These are phyloP conservation scores for Nicotiana knightiana DNA, from an alignment of 257 asterid species.

Conservation along the genomic window DNA sequence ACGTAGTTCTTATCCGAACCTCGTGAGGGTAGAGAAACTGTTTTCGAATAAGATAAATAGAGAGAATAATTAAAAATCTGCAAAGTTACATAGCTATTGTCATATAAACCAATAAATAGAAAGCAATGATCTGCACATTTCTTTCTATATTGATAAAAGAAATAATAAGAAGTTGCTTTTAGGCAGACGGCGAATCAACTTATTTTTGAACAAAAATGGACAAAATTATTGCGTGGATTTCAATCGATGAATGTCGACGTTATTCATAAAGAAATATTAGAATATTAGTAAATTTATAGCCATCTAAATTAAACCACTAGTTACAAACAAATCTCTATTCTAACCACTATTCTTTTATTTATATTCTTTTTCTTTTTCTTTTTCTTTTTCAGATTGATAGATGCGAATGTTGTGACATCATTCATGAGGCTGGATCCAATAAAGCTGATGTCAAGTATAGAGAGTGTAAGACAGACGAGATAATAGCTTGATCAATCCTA, in stretches of 20 bases:
- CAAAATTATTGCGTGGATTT: neutral
- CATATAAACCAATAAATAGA: neutral
- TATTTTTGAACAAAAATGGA: neutral
- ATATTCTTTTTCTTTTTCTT: neutral
- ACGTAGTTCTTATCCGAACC: too few species aligned
- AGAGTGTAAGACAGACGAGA: conserved; percentile 22
- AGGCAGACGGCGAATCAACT: too few species aligned
- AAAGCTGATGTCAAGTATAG: conserved; percentile 18
- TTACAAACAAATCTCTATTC: too few species aligned
- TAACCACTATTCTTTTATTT: too few species aligned
- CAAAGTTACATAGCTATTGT: neutral
- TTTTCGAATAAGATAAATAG: too few species aligned
- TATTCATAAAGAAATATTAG: neutral
- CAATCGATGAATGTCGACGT: neutral
- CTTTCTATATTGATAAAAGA: too few species aligned
- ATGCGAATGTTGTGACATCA: conserved; percentile 32
- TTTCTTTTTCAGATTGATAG: conserved; percentile 18
- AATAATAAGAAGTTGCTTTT: too few species aligned
- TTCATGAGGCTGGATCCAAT: neutral
- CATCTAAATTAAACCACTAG: too few species aligned
- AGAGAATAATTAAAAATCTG: too few species aligned
- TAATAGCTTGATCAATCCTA: conserved; percentile 17
- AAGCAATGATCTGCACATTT: neutral
- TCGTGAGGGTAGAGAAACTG: too few species aligned
- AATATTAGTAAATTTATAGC: too few species aligned